Percentiles rank a stretch among this genome's conserved stretches.
Conservation (phyloP, 2,329 filamentous ascomycete species). For the Huntiella decipiens region DNA sequence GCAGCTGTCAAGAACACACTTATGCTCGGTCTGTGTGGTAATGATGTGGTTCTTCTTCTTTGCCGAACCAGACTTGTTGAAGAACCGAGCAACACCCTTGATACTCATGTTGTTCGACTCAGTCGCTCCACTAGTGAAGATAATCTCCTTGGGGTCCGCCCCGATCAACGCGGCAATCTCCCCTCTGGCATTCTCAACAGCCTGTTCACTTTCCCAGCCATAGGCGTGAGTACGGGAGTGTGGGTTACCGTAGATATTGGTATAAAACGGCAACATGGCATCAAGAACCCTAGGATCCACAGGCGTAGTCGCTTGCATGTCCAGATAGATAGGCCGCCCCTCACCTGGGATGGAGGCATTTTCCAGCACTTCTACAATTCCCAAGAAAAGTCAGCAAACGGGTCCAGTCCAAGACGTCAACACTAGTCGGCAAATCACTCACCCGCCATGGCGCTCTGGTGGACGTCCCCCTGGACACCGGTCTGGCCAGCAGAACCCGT, state of each 20-base stretch:
- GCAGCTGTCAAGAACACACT: conserved; percentile 95
- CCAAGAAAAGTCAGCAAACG: not conserved
- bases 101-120: conserved; percentile 99
- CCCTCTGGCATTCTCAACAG: conserved; percentile 67
- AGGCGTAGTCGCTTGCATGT: conserved; percentile 95
- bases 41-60: conserved; percentile 99
- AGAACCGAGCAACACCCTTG: conserved; percentile 93
- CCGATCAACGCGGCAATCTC: conserved; percentile 77
- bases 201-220: conserved; percentile 95
- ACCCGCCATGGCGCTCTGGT: conserved; percentile 10
- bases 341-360: conserved; percentile 86
- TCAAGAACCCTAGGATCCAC: conserved; percentile 88
- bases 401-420: not conserved
- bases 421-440: conserved; percentile 2
- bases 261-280: conserved; percentile 88
- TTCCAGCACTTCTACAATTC: conserved; percentile 51
- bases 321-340: conserved; percentile 88
- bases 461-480: conserved; percentile 9
- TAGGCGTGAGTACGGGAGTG: conserved; percentile 96
- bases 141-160: conserved; percentile 92
- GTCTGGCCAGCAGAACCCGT: not conserved
- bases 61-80: conserved; percentile 50
- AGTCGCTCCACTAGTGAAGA: conserved; percentile 94
- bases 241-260: conserved; percentile 87
- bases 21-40: conserved; percentile 94